Base-by-base conservation (phyloP, 225 moss, liverwort and hornwort genomes). In the Thuidium tamariscinum region DNA sequence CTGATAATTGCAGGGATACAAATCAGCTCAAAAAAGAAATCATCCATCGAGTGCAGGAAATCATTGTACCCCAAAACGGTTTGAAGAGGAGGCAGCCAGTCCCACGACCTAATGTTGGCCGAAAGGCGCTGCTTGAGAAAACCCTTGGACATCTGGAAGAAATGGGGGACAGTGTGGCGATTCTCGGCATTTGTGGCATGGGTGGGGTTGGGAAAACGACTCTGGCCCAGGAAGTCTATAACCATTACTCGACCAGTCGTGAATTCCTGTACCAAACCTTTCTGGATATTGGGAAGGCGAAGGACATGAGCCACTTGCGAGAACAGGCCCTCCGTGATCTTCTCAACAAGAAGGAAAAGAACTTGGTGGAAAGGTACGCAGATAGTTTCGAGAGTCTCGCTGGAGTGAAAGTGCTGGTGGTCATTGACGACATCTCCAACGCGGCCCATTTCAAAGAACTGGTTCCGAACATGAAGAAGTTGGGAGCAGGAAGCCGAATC, bases 121-220 rank as follows among this genome's bases (percentile, higher is more conserved):
- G 41, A 9, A 8, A 88, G 60, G 34, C 5, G 17, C 60, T 59
- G 26, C 66, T 77, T 5, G 67, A 34, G 2, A 0, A 0, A 11
- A 20, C 25, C 18, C 72, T 85, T 34, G 1, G 46, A 17, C 22
- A 29, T 26, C 37, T 91, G 7, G 91, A 61, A 75, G 65, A 56
- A 32, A 71, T 81, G 84, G 91, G 91, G 21, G 92, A 92, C 13
- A 80, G 7, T 69, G 81, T 92, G 71, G 88, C 64, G 8, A 81
- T 92, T 81, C 20, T 90, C 8, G 90, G 92, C 71, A 83, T 92
- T 29, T 80, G 82, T 36, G 92, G 92, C 74, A 88, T 87, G 87
- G 90, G 90, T 26, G 92, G 92, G 4, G 74, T 92, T 29, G 92
- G 92, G 6, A 92, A 92, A 77, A 90, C 92, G 12, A 92, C 88